Conservation (phyloP, 2,329 filamentous ascomycete species). For the Pseudogymnoascus sp. region DNA sequence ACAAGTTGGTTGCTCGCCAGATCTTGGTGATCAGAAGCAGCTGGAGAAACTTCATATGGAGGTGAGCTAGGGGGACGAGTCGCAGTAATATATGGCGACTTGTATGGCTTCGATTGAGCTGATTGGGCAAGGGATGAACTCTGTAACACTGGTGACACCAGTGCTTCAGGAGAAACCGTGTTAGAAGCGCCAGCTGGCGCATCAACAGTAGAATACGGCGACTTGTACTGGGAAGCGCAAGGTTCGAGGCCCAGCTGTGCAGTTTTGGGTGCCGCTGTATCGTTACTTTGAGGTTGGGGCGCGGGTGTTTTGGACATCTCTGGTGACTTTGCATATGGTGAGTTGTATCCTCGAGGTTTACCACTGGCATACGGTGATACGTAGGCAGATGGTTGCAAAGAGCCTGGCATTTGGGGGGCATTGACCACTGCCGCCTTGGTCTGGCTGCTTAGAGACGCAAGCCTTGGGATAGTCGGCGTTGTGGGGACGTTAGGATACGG, state of each 20-base stretch:
- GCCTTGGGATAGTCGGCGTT: not conserved
- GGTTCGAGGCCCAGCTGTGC: not conserved
- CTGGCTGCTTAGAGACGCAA: not conserved
- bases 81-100: constrained; percentile 8
- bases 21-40: constrained; percentile 18
- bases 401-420: not conserved
- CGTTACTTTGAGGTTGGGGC: not conserved
- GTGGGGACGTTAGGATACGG: not conserved
- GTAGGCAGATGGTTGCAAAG: not conserved
- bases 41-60: constrained; percentile 13
- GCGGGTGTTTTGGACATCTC: not conserved
- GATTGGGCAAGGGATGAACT: not conserved
- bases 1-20: constrained; percentile 22
- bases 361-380: not conserved
- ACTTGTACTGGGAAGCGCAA: constrained; percentile 5
- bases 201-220: not conserved
- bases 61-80: not conserved
- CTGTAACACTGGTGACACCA: not conserved
- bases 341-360: not conserved
- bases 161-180: not conserved
- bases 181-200: not conserved
- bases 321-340: not conserved
- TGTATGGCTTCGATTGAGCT: constrained; percentile 6
- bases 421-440: not conserved
- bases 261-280: not conserved